Evolutionary conservation across 169 alveolate species (phyloP).

Genomic region (Cryptosporidium bovis): DNA sequence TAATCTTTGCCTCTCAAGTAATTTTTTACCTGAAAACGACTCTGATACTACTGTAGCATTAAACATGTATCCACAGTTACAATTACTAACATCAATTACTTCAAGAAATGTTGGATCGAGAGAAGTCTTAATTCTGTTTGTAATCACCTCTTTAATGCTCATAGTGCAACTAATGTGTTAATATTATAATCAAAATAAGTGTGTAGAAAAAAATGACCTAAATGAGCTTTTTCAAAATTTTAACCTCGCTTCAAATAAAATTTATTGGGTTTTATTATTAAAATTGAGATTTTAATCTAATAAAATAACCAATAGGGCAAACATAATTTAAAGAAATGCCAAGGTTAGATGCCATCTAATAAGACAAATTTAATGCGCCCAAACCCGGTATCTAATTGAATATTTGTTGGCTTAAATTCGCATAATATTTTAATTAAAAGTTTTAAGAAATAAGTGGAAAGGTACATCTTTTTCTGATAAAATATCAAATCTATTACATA

Average conservation of each 20-base stretch:
- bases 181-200: not conserved
- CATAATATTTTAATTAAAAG: no score
- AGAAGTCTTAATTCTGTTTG: conserved; percentile 81
- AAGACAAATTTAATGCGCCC: conserved; percentile 15
- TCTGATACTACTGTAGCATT: conserved; percentile 84
- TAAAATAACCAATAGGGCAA: not conserved
- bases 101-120: conserved; percentile 83
- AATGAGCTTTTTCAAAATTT: no score
- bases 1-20: conserved; percentile 85
- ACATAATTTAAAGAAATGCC: not conserved
- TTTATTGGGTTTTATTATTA: no score
- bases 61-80: conserved; percentile 87
- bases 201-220: not conserved
- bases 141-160: conserved; percentile 32
- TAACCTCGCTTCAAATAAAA: no score
- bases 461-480: not conserved
- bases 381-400: not conserved
- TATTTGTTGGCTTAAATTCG: not conserved
- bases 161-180: not conserved
- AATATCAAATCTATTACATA: not conserved
- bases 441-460: not conserved
- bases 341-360: not conserved
- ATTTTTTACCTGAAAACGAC: conserved; percentile 79
- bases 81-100: conserved; percentile 83
- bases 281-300: no score